Evolutionary conservation across 768 basidiomycete species (phyloP).

Genomic region (Phlebiopsis gigantea): DNA sequence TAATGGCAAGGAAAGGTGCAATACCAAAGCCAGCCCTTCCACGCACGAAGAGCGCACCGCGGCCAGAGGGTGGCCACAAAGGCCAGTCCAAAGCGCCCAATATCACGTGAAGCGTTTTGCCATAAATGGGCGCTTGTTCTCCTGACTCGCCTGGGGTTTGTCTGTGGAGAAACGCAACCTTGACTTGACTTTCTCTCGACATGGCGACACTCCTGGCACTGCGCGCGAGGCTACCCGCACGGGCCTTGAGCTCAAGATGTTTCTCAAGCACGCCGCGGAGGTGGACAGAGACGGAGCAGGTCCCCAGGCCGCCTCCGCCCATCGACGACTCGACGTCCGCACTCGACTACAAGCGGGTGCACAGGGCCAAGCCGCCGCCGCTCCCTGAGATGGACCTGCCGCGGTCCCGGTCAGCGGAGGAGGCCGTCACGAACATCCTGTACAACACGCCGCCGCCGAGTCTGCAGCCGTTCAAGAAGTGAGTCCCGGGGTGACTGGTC

Average conservation of each 20-base stretch:
- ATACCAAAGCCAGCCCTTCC: too few species aligned
- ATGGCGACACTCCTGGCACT: neutral
- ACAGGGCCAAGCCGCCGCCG: conserved; percentile 71
- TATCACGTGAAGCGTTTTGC: neutral
- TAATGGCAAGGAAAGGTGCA: too few species aligned
- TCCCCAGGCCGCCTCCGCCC: conserved; percentile 67
- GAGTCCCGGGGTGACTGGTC: conserved; percentile 20
- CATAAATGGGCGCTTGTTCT: neutral
- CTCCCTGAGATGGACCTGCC: conserved; percentile 85
- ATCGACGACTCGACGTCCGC: conserved; percentile 95
- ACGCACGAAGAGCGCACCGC: too few species aligned
- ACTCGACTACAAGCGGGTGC: conserved; percentile 81
- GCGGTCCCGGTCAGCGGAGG: conserved; percentile 79
- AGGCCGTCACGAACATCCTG: conserved; percentile 95
- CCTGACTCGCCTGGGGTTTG: neutral
- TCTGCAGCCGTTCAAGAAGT: conserved; percentile 91
- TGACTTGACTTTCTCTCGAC: neutral
- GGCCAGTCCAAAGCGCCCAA: neutral
- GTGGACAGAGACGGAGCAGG: conserved; percentile 9
- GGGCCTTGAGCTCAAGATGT: conserved; percentile 6
- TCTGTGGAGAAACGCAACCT: neutral
- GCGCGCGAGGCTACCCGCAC: neutral
- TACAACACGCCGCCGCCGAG: conserved; percentile 95
- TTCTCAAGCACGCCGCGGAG: conserved; percentile 15
- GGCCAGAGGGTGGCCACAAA: too few species aligned